phyloP scores from a whole-genome alignment of 495 filamentous ascomycete species.

The Daldinia childiae region DNA sequence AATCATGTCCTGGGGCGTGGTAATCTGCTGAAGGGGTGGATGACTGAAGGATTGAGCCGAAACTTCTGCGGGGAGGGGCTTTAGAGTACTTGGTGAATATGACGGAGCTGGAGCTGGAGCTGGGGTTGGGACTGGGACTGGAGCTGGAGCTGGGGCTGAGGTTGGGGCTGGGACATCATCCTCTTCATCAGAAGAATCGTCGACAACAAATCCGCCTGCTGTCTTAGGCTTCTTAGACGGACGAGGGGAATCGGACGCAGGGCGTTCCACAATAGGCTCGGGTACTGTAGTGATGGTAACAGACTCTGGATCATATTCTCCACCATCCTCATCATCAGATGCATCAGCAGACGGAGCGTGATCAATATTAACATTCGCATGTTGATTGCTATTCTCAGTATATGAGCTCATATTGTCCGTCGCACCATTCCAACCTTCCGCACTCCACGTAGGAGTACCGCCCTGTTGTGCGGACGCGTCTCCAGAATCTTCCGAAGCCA shows the following conservation, averaged over 20 bases:
- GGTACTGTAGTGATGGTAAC: slow-evolving; percentile 49
- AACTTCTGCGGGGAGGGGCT: slow-evolving; percentile 25
- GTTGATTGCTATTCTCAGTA: slow-evolving; percentile 63
- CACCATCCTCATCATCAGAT: slow-evolving; percentile 55
- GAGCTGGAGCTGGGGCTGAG: slow-evolving; percentile 6
- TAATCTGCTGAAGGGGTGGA: slow-evolving; percentile 43
- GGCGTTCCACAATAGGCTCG: slow-evolving; percentile 44
- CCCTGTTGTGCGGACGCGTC: slow-evolving; percentile 49
- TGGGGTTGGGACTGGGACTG: background rate
- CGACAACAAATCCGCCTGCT: slow-evolving; percentile 79
- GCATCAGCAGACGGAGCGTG: slow-evolving; percentile 58
- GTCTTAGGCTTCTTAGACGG: slow-evolving; percentile 69
- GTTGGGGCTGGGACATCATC: slow-evolving; percentile 47
- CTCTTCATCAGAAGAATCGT: slow-evolving; percentile 72
- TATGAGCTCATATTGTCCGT: slow-evolving; percentile 61
- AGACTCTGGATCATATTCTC: slow-evolving; percentile 62
- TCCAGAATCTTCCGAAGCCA: slow-evolving; percentile 49
- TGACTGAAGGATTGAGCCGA: slow-evolving; percentile 24
- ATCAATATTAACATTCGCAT: slow-evolving; percentile 56
- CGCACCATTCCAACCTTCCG: slow-evolving; percentile 63
- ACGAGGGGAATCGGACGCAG: slow-evolving; percentile 46
- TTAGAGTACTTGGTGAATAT: slow-evolving; percentile 18
- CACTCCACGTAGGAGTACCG: slow-evolving; percentile 49
- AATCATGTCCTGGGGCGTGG: slow-evolving; percentile 39
- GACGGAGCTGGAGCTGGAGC: slow-evolving; percentile 11